A percentile compares a stretch with the other conserved stretches of the same genome.
Conservation (phyloP, 345 rosid genomes). For the Rhodomyrtus tomentosa region DNA sequence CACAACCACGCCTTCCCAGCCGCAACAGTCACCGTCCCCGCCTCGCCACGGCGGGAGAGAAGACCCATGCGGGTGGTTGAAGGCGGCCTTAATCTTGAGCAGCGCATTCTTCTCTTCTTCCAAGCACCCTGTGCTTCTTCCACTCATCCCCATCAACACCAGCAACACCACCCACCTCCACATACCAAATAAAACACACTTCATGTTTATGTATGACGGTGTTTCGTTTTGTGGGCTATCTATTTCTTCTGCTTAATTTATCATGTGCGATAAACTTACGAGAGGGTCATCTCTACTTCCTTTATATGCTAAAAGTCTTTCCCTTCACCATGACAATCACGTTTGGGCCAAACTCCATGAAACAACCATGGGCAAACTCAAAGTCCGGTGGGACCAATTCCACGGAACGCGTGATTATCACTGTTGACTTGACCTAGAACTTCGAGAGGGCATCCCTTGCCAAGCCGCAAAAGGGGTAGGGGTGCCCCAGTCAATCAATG, state of each 20-base stretch:
- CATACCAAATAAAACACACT: not conserved
- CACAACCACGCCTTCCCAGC: not conserved
- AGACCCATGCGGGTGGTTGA: not conserved
- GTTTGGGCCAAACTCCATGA: not conserved
- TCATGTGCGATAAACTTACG: too few species aligned
- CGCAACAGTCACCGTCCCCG: accelerated
- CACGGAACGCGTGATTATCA: too few species aligned
- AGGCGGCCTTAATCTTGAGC: not conserved
- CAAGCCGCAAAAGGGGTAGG: too few species aligned
- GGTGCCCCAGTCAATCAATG: too few species aligned
- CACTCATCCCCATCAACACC: not conserved
- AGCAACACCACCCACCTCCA: not conserved
- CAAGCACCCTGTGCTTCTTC: not conserved
- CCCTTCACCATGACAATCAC: not conserved
- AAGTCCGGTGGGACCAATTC: too few species aligned
- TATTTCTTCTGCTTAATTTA: too few species aligned
- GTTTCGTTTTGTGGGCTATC: not conserved
- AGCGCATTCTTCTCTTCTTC: not conserved
- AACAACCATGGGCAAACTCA: too few species aligned
- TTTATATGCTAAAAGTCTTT: not conserved
- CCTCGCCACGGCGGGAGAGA: not conserved
- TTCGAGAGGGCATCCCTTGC: too few species aligned
- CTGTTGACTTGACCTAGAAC: too few species aligned
- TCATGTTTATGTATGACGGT: not conserved
- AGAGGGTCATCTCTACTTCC: too few species aligned